Percentiles rank a stretch among this genome's conserved stretches.
phyloP scores from a whole-genome alignment of 257 asterid species.

The Osmanthus fragrans region DNA sequence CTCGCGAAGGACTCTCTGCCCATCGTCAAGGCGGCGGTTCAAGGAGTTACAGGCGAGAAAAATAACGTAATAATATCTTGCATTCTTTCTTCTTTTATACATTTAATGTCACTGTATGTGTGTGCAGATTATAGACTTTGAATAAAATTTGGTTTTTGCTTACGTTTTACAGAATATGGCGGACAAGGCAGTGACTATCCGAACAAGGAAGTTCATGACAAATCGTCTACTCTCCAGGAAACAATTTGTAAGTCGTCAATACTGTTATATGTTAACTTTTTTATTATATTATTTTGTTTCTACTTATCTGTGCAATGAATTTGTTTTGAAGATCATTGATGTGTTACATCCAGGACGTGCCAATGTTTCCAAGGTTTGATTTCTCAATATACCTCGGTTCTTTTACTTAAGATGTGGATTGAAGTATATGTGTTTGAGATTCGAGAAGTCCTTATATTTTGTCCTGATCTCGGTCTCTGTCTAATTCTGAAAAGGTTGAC shows the following conservation, averaged over 20 bases:
- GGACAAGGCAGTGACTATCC: conserved; percentile 69
- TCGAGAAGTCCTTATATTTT: background rate
- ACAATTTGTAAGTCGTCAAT: conserved; percentile 49
- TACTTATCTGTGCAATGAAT: background rate
- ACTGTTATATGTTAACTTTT: too few relatives aligned
- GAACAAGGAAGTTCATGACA: conserved; percentile 75
- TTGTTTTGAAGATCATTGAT: conserved; percentile 45
- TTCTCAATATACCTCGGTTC: background rate
- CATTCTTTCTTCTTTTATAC: background rate
- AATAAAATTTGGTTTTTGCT: background rate
- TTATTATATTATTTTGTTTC: background rate
- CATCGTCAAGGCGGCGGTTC: conserved; percentile 20
- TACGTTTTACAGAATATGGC: conserved; percentile 46
- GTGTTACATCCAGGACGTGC: conserved; percentile 75
- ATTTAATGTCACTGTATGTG: background rate
- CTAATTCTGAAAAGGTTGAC: background rate
- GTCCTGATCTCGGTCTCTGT: background rate
- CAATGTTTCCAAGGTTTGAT: conserved; percentile 64
- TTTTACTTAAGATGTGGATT: background rate
- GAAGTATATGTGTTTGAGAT: background rate
- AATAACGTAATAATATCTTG: conserved; percentile 12
- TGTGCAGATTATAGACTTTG: background rate
- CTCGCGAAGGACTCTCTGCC: conserved; percentile 17
- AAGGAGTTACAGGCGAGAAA: conserved; percentile 21
- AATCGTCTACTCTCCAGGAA: conserved; percentile 73